phyloP scores from a whole-genome alignment of 441 rosid genomes.

The Populus hybrid region DNA sequence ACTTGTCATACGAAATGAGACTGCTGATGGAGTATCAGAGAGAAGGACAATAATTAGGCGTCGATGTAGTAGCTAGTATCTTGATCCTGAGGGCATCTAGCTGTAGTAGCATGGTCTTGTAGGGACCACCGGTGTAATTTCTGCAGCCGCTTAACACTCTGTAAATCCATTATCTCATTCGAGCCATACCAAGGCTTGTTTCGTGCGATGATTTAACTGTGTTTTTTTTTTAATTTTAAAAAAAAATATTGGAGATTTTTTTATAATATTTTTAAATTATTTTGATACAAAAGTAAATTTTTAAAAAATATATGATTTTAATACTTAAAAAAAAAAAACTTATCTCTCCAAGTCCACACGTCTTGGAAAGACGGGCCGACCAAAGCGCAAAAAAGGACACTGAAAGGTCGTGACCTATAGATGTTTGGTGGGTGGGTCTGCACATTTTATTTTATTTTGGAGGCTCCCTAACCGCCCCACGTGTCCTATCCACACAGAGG shows the following conservation, averaged over 20 bases:
- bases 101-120: not conserved
- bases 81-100: not conserved
- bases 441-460: not conserved
- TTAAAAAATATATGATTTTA: no score
- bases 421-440: not conserved
- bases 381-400: not conserved
- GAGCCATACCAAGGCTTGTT: no score
- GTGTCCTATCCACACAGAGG: not conserved
- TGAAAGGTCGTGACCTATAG: not conserved
- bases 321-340: no score
- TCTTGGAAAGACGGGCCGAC: not conserved
- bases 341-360: not conserved
- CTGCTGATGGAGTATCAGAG: no score
- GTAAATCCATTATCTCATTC: no score
- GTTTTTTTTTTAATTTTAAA: no score
- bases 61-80: not conserved
- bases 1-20: not conserved
- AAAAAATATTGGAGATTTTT: no score
- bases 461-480: slow-evolving; percentile 6
- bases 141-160: not conserved
- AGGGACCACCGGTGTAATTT: not conserved
- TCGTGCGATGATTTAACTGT: no score
- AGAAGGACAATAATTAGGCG: not conserved
- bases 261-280: no score
- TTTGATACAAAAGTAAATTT: no score